These are phyloP conservation scores for Neofusicoccum parvum DNA, from an alignment of 2,329 filamentous ascomycete species.

Conservation along the genomic window DNA sequence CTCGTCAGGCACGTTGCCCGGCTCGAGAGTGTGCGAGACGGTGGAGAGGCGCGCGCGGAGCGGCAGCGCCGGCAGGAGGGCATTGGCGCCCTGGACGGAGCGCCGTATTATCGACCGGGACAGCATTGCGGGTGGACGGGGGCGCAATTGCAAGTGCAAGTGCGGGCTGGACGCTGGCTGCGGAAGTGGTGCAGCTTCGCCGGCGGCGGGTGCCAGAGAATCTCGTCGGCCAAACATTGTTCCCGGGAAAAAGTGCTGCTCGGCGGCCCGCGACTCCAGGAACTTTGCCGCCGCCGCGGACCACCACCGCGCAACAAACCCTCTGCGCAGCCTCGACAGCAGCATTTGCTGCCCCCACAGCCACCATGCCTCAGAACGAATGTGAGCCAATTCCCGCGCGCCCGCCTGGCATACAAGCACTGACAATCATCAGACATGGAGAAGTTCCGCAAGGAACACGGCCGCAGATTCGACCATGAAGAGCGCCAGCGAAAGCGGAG, in stretches of 20 bases:
- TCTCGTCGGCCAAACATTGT: conserved; percentile 5
- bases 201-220: background rate
- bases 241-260: background rate
- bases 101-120: conserved; percentile 62
- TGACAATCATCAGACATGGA: conserved; percentile 53
- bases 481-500: conserved; percentile 84
- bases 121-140: conserved; percentile 38
- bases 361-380: too few species aligned
- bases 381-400: too few species aligned
- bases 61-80: conserved; percentile 55
- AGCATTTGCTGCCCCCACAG: too few species aligned
- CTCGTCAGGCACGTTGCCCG: conserved; percentile 39
- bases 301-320: background rate
- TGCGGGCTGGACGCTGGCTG: background rate
- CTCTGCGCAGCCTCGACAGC: too few species aligned
- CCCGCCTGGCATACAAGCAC: too few species aligned
- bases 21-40: conserved; percentile 41
- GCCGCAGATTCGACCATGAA: conserved; percentile 72
- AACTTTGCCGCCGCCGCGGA: conserved; percentile 21
- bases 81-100: conserved; percentile 63
- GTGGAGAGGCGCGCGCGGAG: conserved; percentile 49
- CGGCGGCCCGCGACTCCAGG: background rate
- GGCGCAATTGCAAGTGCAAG: conserved; percentile 2
- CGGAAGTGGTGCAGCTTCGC: conserved; percentile 1
- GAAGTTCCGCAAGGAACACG: conserved; percentile 68